Percentiles rank a stretch among this genome's conserved stretches.
Conservation (phyloP, 2,329 filamentous ascomycete genomes). For the Acephala macrosclerotiorum region DNA sequence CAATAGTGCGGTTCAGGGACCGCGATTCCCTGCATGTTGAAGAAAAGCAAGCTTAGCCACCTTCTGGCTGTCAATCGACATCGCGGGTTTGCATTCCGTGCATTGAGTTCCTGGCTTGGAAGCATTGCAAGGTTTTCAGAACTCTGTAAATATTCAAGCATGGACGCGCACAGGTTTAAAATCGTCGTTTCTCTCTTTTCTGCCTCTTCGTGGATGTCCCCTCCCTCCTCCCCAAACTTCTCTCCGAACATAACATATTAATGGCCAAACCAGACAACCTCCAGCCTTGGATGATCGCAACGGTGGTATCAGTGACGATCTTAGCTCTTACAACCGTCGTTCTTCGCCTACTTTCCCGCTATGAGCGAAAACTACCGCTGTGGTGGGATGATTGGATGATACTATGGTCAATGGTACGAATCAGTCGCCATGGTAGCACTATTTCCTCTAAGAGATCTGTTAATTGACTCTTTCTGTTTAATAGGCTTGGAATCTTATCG, state of each 20-base stretch:
- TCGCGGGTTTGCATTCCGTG: too few species aligned
- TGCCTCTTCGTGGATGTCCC: not conserved
- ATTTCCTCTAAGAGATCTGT: slow-evolving; percentile 12
- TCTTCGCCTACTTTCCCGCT: slow-evolving; percentile 52
- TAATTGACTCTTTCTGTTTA: slow-evolving; percentile 2
- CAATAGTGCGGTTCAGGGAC: too few species aligned
- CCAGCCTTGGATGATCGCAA: slow-evolving; percentile 52
- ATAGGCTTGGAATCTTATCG: slow-evolving; percentile 49
- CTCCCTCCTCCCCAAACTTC: not conserved
- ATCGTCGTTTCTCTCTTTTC: not conserved
- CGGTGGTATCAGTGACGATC: slow-evolving; percentile 51
- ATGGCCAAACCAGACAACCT: slow-evolving; percentile 41
- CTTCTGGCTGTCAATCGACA: too few species aligned
- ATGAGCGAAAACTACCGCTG: slow-evolving; percentile 50
- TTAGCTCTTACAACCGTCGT: slow-evolving; percentile 49
- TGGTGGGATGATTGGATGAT: slow-evolving; percentile 62
- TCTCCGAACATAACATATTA: not conserved
- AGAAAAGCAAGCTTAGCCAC: too few species aligned
- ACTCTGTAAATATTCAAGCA: not conserved
- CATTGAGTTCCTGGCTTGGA: too few species aligned
- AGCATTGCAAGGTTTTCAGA: too few species aligned
- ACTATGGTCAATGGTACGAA: slow-evolving; percentile 54
- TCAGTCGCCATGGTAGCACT: not conserved
- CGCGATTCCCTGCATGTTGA: too few species aligned
- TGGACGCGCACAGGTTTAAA: not conserved